Conservation (phyloP, 108 stramenopile genomes). For the Nannochloropsis salina region DNA sequence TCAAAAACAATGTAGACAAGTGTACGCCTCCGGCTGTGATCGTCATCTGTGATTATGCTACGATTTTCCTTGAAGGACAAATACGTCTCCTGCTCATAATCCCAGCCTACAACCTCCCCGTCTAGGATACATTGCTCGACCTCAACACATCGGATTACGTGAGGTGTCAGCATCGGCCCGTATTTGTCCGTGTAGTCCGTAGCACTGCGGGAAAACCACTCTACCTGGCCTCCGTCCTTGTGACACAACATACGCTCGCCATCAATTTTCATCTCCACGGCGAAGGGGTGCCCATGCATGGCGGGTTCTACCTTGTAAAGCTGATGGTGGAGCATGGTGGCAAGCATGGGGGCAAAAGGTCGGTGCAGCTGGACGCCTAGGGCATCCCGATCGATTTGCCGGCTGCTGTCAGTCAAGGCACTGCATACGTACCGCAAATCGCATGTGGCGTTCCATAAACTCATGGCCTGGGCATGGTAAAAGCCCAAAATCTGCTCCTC, state of each 20-base stretch:
- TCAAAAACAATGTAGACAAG: constrained; percentile 51
- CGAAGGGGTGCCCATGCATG: too few species aligned
- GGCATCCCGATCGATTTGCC: too few species aligned
- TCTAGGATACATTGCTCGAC: constrained; percentile 44
- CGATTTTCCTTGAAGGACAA: constrained; percentile 31
- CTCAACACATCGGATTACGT: constrained; percentile 30
- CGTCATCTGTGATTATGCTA: too few species aligned
- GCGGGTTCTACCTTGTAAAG: too few species aligned
- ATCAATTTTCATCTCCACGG: constrained; percentile 31
- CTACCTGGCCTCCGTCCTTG: constrained; percentile 39
- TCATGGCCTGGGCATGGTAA: too few species aligned
- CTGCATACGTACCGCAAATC: too few species aligned
- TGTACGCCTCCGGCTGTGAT: neutral
- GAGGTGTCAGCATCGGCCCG: constrained; percentile 38
- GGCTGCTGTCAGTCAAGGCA: too few species aligned
- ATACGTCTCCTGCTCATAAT: constrained; percentile 27
- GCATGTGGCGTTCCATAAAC: too few species aligned
- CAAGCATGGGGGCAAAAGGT: too few species aligned
- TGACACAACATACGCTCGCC: constrained; percentile 50
- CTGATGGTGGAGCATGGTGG: too few species aligned
- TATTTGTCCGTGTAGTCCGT: constrained; percentile 53
- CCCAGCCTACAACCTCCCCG: constrained; percentile 50
- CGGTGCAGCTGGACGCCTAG: too few species aligned
- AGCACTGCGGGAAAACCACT: constrained; percentile 43
- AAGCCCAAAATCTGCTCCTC: too few species aligned